phyloP scores from a whole-genome alignment of 2,329 filamentous ascomycete genomes.

The Phaeoacremonium minimum region DNA sequence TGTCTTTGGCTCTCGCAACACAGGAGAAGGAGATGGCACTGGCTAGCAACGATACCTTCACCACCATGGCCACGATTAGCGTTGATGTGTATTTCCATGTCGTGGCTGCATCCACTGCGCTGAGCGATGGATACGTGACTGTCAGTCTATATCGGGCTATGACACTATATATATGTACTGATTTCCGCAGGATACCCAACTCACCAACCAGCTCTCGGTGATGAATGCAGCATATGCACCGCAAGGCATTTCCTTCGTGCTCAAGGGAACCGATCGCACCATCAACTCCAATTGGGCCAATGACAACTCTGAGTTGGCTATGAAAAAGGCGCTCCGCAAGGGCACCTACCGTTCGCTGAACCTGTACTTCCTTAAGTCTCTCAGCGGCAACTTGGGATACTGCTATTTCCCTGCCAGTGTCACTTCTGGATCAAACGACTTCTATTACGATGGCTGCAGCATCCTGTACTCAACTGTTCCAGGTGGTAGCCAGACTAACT shows the following conservation, averaged over 20 bases:
- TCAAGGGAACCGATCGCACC: conserved; percentile 30
- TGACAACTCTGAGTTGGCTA: conserved; percentile 30
- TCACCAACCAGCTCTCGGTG: conserved; percentile 35
- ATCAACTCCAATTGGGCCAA: conserved; percentile 41
- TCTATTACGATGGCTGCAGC: conserved; percentile 22
- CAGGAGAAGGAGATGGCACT: conserved; percentile 14
- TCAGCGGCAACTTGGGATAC: conserved; percentile 37
- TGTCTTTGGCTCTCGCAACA: conserved; percentile 13
- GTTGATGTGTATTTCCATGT: conserved; percentile 28
- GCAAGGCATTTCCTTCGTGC: conserved; percentile 38
- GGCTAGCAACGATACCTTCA: conserved; percentile 12
- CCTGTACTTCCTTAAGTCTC: conserved; percentile 36
- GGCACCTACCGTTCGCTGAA: conserved; percentile 37
- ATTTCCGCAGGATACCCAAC: conserved; percentile 22
- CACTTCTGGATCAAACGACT: conserved; percentile 20
- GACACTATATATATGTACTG: not conserved
- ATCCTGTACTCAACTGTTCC: conserved; percentile 21
- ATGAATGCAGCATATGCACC: conserved; percentile 39
- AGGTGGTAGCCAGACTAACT: conserved; percentile 20
- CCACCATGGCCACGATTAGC: conserved; percentile 17
- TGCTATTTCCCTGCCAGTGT: conserved; percentile 41
- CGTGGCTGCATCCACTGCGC: conserved; percentile 17
- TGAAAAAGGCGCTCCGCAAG: conserved; percentile 40
- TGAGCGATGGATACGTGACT: conserved; percentile 28
- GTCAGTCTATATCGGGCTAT: conserved; percentile 19